Base-by-base conservation (phyloP, 495 filamentous ascomycete species). In the Oleoguttula mirabilis region DNA sequence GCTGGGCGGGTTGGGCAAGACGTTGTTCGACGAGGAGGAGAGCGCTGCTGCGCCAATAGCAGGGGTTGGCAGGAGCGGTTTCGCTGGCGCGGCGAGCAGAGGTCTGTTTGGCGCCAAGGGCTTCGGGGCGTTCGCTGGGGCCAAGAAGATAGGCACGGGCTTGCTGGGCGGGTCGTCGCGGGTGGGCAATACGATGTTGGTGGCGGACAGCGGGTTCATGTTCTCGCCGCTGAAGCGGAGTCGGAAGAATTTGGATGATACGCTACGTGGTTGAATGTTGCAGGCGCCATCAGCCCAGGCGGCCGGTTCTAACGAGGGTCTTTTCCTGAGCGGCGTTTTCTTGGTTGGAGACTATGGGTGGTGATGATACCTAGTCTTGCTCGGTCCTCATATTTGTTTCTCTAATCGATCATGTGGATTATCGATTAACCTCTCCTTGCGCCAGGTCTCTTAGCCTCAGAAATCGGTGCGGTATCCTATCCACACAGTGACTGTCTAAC, bases 181-280 rank as follows among this genome's bases (percentile, higher is more conserved):
- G 15, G 48, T 40, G 43, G 56, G 46, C 54, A 39, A 48, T 50
- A 6, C 41, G 32, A 16, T 36, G 55, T 71, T 44, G 56, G 63
- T 39, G 61, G 47, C 51, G 30, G 61, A 66, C 47, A 52, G 49
- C 36, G 49, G 60, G 28, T 66, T 66, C 41, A 43, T 50, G 20
- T 92, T 94, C 58, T 84, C 79, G 27, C 87, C 87, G 4, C 60
- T 94, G 41, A 94, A 94, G 65, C 75, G 71, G 61, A 79, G 90
- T 49, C 76, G 74, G 52, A 80, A 72, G 57, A 63, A 63, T 16
- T 30, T 52, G 32, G 49, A 52, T 47, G 49, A 52, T 35, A 61
- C 55, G 39, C 17, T 51, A 34, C 42, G 43, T 21, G 45, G 41
- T 15, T 55, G 39, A 47, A n/a, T n/a, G n/a, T n/a, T n/a, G n/a